These are phyloP conservation scores for Trifolium subterraneum DNA, from an alignment of 306 rosid genomes.

Conservation along the genomic window DNA sequence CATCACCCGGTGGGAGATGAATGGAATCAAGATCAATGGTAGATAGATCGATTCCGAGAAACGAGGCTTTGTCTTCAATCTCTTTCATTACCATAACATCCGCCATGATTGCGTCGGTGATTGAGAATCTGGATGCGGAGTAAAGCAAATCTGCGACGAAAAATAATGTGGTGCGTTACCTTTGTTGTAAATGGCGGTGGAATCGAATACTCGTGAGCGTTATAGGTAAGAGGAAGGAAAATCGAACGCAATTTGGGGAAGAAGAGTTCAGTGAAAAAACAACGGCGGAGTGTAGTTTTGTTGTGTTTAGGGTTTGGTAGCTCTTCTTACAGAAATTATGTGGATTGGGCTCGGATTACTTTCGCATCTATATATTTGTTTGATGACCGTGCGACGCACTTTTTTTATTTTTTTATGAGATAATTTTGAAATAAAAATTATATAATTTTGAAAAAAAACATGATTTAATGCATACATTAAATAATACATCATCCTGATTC, in stretches of 20 bases:
- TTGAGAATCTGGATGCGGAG: no score
- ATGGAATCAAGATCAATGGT: constrained; percentile 64
- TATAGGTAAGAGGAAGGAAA: not conserved
- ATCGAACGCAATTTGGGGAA: not conserved
- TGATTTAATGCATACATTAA: no score
- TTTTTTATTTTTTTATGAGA: no score
- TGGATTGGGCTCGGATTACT: not conserved
- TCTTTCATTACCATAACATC: constrained; percentile 68
- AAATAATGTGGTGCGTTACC: no score
- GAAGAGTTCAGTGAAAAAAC: not conserved
- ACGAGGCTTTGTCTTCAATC: constrained; percentile 67
- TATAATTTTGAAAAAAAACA: no score
- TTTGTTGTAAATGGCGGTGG: no score
- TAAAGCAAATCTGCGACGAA: no score
- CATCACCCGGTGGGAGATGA: constrained; percentile 64
- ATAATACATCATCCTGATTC: no score
- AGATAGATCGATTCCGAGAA: constrained; percentile 67
- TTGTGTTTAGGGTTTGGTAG: not conserved
- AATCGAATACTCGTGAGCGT: no score
- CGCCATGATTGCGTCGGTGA: constrained; percentile 54
- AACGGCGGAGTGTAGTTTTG: not conserved
- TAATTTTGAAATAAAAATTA: no score
- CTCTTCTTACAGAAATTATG: not conserved
- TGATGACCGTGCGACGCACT: no score
- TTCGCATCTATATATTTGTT: no score